phyloP scores from a whole-genome alignment of 2,329 filamentous ascomycete species.

The Colletotrichum gloeosporioides region DNA sequence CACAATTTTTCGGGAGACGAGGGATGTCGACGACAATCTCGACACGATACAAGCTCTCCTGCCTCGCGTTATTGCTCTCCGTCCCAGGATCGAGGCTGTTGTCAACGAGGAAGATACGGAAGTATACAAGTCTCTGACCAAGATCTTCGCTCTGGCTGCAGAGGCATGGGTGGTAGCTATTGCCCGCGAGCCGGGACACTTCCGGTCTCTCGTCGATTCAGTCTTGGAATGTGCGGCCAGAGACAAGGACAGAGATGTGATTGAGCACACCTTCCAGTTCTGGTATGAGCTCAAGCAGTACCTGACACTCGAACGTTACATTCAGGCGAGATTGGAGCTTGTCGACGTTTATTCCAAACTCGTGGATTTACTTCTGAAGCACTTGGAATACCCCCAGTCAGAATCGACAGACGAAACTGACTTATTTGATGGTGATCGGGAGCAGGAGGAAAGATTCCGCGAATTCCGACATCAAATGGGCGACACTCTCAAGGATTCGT shows the following conservation, averaged over 20 bases:
- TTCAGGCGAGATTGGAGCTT: conserved; percentile 77
- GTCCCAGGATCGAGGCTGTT: conserved; percentile 76
- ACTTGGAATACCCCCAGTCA: conserved; percentile 84
- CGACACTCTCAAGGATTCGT: conserved; percentile 95
- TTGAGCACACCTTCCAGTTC: conserved; percentile 93
- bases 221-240: conserved; percentile 90
- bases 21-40: conserved; percentile 90
- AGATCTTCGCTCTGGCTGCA: conserved; percentile 90
- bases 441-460: conserved; percentile 95
- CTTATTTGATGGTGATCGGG: conserved; percentile 93
- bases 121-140: conserved; percentile 84
- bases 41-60: conserved; percentile 83
- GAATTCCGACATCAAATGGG: conserved; percentile 98
- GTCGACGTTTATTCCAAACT: conserved; percentile 86
- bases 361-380: conserved; percentile 90
- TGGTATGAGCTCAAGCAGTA: conserved; percentile 99
- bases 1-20: conserved; percentile 88
- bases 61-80: conserved; percentile 78
- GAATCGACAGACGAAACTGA: conserved; percentile 79
- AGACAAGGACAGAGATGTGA: conserved; percentile 88
- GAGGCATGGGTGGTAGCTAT: conserved; percentile 95
- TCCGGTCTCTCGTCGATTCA: conserved; percentile 84
- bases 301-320: conserved; percentile 88
- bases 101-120: conserved; percentile 85
- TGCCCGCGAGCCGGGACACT: conserved; percentile 80